These are phyloP conservation scores for Digitaria exilis DNA, from an alignment of 202 grass and related monocot species.

Conservation along the genomic window DNA sequence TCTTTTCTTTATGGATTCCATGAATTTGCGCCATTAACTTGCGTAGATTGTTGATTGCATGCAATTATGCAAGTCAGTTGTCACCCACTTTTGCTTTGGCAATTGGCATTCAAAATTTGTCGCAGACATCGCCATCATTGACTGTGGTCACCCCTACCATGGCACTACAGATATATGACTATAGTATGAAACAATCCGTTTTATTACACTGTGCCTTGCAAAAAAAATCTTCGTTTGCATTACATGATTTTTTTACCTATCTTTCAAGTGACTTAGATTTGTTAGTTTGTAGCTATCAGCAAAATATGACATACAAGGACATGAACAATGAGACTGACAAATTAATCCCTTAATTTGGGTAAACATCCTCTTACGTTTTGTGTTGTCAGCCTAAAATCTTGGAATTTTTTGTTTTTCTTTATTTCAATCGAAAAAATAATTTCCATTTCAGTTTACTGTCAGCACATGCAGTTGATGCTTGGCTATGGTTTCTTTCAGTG, in stretches of 20 bases:
- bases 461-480: neutral
- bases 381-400: neutral
- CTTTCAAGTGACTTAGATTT: neutral
- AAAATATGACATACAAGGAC: neutral
- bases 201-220: neutral
- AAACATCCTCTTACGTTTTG: neutral
- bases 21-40: neutral
- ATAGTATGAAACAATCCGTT: neutral
- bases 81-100: neutral
- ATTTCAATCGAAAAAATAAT: neutral
- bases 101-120: neutral
- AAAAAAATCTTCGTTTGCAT: neutral
- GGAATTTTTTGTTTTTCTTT: neutral
- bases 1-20: neutral
- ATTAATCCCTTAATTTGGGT: neutral
- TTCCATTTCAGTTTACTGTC: neutral
- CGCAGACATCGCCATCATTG: neutral
- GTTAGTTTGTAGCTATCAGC: neutral
- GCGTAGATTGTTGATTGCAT: neutral
- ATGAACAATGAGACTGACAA: neutral
- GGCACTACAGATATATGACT: neutral
- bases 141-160: neutral
- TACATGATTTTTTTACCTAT: neutral
- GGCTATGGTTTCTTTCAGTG: slow-evolving; percentile 46
- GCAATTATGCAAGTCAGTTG: neutral